Evolutionary conservation across 306 rosid species (phyloP).

Genomic region (Vicia villosa): DNA sequence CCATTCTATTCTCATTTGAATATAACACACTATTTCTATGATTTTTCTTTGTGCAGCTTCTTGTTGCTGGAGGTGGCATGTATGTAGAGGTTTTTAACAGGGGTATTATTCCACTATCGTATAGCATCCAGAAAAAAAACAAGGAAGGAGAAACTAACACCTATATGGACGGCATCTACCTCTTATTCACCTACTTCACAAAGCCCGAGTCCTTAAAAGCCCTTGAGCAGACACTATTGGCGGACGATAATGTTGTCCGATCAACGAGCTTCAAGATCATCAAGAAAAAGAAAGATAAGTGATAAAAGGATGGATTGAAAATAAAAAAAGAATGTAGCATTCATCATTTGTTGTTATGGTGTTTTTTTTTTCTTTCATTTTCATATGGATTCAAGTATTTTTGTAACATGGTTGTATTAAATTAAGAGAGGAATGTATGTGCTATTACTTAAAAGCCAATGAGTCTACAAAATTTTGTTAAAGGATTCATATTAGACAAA

Average conservation of each 20-base stretch:
- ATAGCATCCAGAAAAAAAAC: conserved; percentile 77
- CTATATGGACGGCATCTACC: conserved; percentile 89
- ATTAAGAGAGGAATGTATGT: conserved; percentile 35
- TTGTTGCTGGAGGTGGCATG: conserved; percentile 99
- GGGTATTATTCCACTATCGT: conserved; percentile 84
- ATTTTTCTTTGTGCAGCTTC: conserved; percentile 64
- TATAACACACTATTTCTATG: background rate
- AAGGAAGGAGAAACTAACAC: conserved; percentile 85
- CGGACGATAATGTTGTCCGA: conserved; percentile 73
- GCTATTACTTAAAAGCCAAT: conserved; percentile 20
- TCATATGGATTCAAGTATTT: conserved; percentile 39
- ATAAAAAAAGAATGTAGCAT: conserved; percentile 32
- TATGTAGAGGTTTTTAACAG: conserved; percentile 91
- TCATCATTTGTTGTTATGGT: conserved; percentile 32
- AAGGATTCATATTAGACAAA: no score
- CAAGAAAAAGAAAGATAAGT: conserved; percentile 71
- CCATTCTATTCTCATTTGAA: background rate
- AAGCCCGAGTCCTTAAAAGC: conserved; percentile 64
- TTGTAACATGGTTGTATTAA: conserved; percentile 39
- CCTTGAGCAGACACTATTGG: conserved; percentile 58
- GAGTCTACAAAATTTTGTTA: background rate
- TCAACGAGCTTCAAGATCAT: conserved; percentile 72
- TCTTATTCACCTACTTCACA: conserved; percentile 81
- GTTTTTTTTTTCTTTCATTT: background rate
- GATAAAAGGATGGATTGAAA: conserved; percentile 30